A percentile compares a stretch with the other conserved stretches of the same genome.
phyloP scores from a whole-genome alignment of 495 filamentous ascomycete genomes.

The Sordaria brevicollis region DNA sequence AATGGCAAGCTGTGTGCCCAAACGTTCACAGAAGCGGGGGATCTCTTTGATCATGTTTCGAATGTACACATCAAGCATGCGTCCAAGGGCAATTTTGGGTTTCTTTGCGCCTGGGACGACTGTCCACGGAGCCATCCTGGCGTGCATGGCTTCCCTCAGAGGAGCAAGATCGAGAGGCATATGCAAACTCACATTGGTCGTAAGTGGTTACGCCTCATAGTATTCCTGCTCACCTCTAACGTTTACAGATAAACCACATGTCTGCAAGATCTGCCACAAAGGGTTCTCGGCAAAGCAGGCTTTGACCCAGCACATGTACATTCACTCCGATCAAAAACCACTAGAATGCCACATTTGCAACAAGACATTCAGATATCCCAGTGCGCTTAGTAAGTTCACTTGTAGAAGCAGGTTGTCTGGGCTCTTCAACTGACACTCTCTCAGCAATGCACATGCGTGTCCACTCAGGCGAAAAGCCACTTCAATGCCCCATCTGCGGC shows the following conservation, averaged over 20 bases:
- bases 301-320: conserved; percentile 49
- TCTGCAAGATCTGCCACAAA: conserved; percentile 42
- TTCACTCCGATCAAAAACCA: conserved; percentile 53
- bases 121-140: conserved; percentile 30
- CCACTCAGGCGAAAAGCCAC: conserved; percentile 42
- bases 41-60: conserved; percentile 20
- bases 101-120: conserved; percentile 26
- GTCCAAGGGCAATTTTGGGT: conserved; percentile 21
- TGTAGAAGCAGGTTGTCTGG: not conserved
- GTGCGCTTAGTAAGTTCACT: conserved; percentile 39
- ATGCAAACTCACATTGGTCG: conserved; percentile 53
- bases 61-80: conserved; percentile 20
- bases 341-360: conserved; percentile 42
- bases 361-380: conserved; percentile 47
- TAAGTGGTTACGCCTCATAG: conserved; percentile 25
- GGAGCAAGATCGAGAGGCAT: conserved; percentile 53
- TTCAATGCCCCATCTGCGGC: conserved; percentile 37
- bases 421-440: not conserved
- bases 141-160: conserved; percentile 39
- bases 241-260: conserved; percentile 44
- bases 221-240: not conserved
- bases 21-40: conserved; percentile 15
- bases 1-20: conserved; percentile 14
- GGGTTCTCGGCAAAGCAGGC: conserved; percentile 50
- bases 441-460: conserved; percentile 47